Evolutionary conservation across 192 early-diverging fungal genomes (phyloP).

Genomic region (Umbelopsis sp.): DNA sequence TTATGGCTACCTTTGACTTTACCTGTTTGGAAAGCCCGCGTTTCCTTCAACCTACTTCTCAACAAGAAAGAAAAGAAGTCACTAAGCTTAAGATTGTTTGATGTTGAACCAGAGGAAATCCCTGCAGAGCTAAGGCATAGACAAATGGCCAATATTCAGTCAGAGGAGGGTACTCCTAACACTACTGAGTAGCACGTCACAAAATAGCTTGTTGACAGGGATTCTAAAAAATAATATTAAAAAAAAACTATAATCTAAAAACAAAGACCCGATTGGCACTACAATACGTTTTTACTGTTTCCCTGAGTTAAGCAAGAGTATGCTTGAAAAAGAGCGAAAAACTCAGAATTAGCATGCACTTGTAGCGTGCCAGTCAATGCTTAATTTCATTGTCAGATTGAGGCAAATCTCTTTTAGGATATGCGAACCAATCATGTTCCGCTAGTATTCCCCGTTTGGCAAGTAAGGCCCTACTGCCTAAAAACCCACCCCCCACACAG

Average conservation of each 20-base stretch:
- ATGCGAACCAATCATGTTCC: neutral
- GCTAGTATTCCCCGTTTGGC: neutral
- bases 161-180: no score
- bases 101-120: conserved; percentile 28
- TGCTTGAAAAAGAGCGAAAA: no score
- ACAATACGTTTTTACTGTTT: neutral
- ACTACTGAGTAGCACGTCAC: no score
- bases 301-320: neutral
- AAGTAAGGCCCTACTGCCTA: neutral
- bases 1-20: conserved; percentile 53
- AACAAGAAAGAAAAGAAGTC: conserved; percentile 71
- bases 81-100: conserved; percentile 36
- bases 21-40: conserved; percentile 74
- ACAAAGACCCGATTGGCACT: neutral
- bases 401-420: conserved; percentile 15
- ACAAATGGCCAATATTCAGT: conserved; percentile 17
- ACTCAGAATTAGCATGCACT: no score
- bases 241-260: conserved; percentile 2
- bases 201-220: neutral
- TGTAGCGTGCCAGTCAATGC: neutral
- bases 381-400: neutral
- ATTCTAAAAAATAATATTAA: neutral
- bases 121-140: conserved; percentile 35
- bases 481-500: neutral
- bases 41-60: conserved; percentile 73